Base-by-base conservation (phyloP, 2,329 filamentous ascomycete genomes). In the Pleoardoris graminearum region DNA sequence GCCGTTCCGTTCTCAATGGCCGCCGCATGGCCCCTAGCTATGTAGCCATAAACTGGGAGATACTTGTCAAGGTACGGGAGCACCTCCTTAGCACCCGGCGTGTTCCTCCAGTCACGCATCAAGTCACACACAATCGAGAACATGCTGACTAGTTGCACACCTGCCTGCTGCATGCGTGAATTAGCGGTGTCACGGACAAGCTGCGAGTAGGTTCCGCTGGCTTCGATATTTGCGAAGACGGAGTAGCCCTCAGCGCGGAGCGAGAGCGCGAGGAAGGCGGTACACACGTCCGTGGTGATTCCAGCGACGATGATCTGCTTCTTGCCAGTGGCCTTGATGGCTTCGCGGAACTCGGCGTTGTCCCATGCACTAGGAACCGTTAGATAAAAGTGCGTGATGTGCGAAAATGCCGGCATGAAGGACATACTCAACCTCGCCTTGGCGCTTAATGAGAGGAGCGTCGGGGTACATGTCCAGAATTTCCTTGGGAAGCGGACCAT, bases 211-310 rank as follows among this genome's bases (percentile, higher is more conserved):
- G 88, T 90, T 1, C 87, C 88, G 0, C 81, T 85, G 2, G 85
- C 87, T 62, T 91, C 88, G 47, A 85, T 80, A 73, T 90, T 89
- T 61, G 86, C 87, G 76, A 82, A 90, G 52, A 91, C 88, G 32
- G 82, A 41, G 76, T 90, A 91, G 22, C 88, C 88, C 37, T 83
- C 86, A 12, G 85, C 81, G 30, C 85, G 79, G 4, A 91, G 82
- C 0, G 86, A 87, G n/a, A 91, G 79, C 0, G 88, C 85, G 5
- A 89, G 79, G 77, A 91, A 91, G 0, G 87, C 78, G 19, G 86
- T 89, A 79, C 86, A 90, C 53, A 91, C 87, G 68, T 91, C 88
- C 0, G 88, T 91, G 2, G 83, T 81, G 62, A 91, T 89, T 7
- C 88, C 87, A 2, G 79, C 87, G 14, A 92, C 71, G 65, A 91